Percentiles rank a stretch among this genome's conserved stretches.
Evolutionary conservation across 2,329 filamentous ascomycete genomes (phyloP).

Genomic region (Cladorrhinum sp.): DNA sequence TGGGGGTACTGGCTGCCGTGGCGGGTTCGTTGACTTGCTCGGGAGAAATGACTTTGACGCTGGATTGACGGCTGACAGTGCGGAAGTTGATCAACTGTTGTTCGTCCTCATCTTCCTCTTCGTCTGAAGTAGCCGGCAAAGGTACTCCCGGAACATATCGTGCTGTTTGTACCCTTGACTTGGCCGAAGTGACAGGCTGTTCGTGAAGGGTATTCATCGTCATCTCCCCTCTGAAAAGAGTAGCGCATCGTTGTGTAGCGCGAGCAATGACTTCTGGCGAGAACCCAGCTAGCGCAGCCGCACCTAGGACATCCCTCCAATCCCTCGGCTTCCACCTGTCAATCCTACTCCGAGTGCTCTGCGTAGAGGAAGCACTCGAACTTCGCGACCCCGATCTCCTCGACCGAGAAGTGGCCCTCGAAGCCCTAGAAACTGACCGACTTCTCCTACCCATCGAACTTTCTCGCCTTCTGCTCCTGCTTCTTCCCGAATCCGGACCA

Average conservation of each 20-base stretch:
- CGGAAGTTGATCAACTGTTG: slow-evolving; percentile 17
- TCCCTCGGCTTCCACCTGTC: slow-evolving; percentile 55
- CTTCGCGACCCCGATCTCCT: slow-evolving; percentile 1
- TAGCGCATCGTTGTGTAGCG: slow-evolving; percentile 69
- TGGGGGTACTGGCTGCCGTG: neutral
- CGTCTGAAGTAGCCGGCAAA: slow-evolving; percentile 11
- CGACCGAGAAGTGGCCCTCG: slow-evolving; percentile 20
- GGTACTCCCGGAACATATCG: slow-evolving; percentile 28
- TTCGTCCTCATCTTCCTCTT: slow-evolving; percentile 12
- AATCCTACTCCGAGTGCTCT: slow-evolving; percentile 14
- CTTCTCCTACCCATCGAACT: neutral
- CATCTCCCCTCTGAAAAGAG: slow-evolving; percentile 73
- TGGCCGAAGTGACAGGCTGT: slow-evolving; percentile 14
- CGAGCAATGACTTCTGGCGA: slow-evolving; percentile 61
- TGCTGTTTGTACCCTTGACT: slow-evolving; percentile 17
- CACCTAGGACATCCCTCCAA: slow-evolving; percentile 81
- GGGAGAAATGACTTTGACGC: neutral
- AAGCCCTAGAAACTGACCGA: slow-evolving; percentile 22
- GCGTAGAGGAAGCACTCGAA: slow-evolving; percentile 14
- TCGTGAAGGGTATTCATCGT: slow-evolving; percentile 52
- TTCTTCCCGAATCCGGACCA: neutral
- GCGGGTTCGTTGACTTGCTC: neutral
- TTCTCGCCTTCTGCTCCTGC: slow-evolving; percentile 1
- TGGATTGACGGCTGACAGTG: slow-evolving; percentile 17
- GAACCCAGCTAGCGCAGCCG: slow-evolving; percentile 74